phyloP scores from a whole-genome alignment of 495 filamentous ascomycete species.

The Physcia stellaris region DNA sequence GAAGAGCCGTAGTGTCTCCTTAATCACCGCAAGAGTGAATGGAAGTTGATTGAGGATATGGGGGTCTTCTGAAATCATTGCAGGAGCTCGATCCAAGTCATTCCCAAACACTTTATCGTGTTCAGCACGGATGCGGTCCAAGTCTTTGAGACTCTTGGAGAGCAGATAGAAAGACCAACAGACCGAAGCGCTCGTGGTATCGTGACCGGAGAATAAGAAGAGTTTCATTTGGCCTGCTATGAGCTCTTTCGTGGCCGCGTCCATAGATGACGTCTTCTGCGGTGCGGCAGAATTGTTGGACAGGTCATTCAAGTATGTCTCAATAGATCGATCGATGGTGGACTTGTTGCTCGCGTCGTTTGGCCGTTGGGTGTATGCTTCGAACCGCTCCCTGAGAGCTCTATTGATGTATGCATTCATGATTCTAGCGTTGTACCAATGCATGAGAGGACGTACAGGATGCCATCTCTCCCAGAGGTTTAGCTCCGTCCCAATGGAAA shows the following conservation, averaged over 20 bases:
- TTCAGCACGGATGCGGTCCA: slow-evolving; percentile 7
- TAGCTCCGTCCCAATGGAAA: slow-evolving; percentile 4
- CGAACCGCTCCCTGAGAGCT: slow-evolving; percentile 23
- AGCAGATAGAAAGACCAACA: slow-evolving; percentile 11
- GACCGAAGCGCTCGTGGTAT: slow-evolving; percentile 20
- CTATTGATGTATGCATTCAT: slow-evolving; percentile 22
- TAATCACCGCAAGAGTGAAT: slow-evolving; percentile 11
- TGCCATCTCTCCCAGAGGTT: slow-evolving; percentile 13
- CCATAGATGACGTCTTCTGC: background rate
- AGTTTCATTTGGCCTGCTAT: slow-evolving; percentile 16
- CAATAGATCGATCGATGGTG: slow-evolving; percentile 12
- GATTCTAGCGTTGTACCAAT: background rate
- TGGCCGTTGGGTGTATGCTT: background rate
- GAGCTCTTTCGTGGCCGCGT: slow-evolving; percentile 3
- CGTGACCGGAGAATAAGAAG: slow-evolving; percentile 30
- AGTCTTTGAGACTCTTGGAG: slow-evolving; percentile 6
- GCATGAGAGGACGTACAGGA: slow-evolving; percentile 13
- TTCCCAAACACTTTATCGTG: slow-evolving; percentile 10
- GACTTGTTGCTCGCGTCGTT: slow-evolving; percentile 6
- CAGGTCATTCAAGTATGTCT: slow-evolving; percentile 8
- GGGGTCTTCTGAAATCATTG: slow-evolving; percentile 8
- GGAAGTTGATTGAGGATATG: slow-evolving; percentile 8
- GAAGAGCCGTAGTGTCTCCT: slow-evolving; percentile 11
- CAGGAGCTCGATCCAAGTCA: slow-evolving; percentile 2
- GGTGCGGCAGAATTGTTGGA: background rate